Evolutionary conservation across 495 filamentous ascomycete genomes (phyloP), one percentile per base, ranked within the genome.

Genomic region (Neurospora sublineolata): DNA sequence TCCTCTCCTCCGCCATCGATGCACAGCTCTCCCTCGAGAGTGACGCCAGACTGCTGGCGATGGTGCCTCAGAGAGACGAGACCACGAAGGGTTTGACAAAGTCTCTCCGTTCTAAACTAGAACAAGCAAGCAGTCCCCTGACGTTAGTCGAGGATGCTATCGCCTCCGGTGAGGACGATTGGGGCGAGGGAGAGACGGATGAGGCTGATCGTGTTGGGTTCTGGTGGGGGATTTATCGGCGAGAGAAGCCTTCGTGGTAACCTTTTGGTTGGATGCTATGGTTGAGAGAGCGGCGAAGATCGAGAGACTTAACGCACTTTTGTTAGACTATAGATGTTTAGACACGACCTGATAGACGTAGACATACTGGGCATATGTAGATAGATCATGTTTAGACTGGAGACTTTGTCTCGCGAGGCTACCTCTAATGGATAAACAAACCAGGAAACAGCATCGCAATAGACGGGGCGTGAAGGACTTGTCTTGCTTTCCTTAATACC

Each of bases 181-280:
- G 83, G 83, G 83, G 78, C 7, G 79, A 80, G 18, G 82, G 75
- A 3, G 79, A 80, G 14, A 81, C 81, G 11, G 81, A 77, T 10
- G 81, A 80, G 11, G 69, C 71, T 14, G 69, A 72, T 16, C 64
- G 68, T 3, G 78, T 84, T 9, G 80, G 83, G 36, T 85, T 84
- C 41, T 84, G 83, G 84, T 84, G 79, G 79, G 84, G 80, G 1
- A 72, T 86, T 12, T 84, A 84, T 71, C 77, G 74, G 52, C 75
- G 81, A 42, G 69, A 52, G 58, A 37, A 39, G 11, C 14, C 52
- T 33, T 30, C 27, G 5, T 64, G 27, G 14, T 33, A 64, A 33
- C 20, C 14, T 16, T 33, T 64, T 33, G 52, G 52, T 33, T 64
- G 52, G 27, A 33, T 64, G 27, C 14, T 30, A 64, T 36, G 1